Evolutionary conservation across 306 rosid species (phyloP), one percentile per base, ranked within the genome.

Genomic region (Dalbergia cochinchinensis): DNA sequence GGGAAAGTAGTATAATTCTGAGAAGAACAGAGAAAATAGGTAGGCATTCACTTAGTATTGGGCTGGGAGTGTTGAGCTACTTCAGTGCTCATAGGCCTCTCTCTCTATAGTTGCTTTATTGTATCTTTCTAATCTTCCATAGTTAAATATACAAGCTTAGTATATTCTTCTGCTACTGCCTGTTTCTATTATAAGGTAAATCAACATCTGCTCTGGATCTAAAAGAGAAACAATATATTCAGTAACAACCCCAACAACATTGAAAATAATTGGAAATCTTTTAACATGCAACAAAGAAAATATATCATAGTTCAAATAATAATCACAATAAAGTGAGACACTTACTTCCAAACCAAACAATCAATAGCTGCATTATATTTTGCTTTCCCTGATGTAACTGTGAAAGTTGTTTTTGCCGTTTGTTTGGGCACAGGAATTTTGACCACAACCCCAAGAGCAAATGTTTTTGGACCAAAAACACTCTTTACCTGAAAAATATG

Each of bases 371-470:
- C 92, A 80, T 93, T 91, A 82, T 93, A 93, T 80, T 93, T 93
- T 74, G 97, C 97, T 76, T 92, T 90, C 77, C 98, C 98, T 1
- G 98, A 91, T 60, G 98, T 88, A 83, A 93, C 98, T 62, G 92
- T 94, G 80, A 93, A 93, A 84, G 70, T 93, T 80, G 98, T 90
- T 83, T 93, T 93, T 54, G 98, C 97, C 4, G 97, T 93, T 79
- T 93, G 98, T 80, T 91, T 93, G 15, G 98, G 98, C 69, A 93
- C 98, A 11, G 98, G 97, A 77, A 91, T 89, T 86, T 91, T 93
- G 69, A 93, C 91, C 76, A 93, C 98, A 68, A 91, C 97, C 71
- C 98, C 98, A 81, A 91, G 94, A 11, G 98, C 98, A 82, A 93
- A 93, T 97, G 91, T 91, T 85, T 93, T 91, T 68, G 92, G 92